Evolutionary conservation across 208 protist genomes (phyloP).

Genomic region (Wallacemonas rigidus): DNA sequence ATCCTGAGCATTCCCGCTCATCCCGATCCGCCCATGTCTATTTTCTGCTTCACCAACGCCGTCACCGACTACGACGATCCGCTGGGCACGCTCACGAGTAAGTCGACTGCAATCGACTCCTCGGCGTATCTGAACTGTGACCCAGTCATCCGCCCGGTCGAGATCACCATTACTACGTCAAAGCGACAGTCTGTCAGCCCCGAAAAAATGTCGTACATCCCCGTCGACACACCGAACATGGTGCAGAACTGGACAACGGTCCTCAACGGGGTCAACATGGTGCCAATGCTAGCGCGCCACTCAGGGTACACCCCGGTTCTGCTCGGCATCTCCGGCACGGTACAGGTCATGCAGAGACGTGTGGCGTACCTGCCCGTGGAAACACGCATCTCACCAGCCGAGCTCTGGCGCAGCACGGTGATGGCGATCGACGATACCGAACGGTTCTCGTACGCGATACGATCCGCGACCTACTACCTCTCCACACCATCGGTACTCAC

Average conservation of each 20-base stretch:
- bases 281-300: slow-evolving; percentile 28
- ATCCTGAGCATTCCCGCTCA: slow-evolving; percentile 26
- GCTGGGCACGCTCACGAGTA: background rate
- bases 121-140: slow-evolving; percentile 2
- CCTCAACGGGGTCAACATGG: slow-evolving; percentile 29
- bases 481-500: background rate
- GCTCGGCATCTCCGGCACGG: slow-evolving; percentile 17
- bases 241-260: slow-evolving; percentile 21
- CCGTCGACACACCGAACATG: background rate
- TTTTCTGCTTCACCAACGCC: slow-evolving; percentile 18
- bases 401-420: slow-evolving; percentile 12
- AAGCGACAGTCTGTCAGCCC: background rate
- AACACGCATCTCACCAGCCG: slow-evolving; percentile 1
- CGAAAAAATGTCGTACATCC: background rate
- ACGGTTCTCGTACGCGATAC: background rate
- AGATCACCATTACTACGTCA: slow-evolving; percentile 25
- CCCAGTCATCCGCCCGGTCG: background rate
- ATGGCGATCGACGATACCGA: slow-evolving; percentile 4
- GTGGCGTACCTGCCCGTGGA: slow-evolving; percentile 11
- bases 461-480: slow-evolving; percentile 4
- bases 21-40: slow-evolving; percentile 15
- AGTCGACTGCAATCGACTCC: background rate
- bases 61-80: background rate
- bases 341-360: slow-evolving; percentile 31
- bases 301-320: slow-evolving; percentile 36